These are phyloP conservation scores for Prunus dulcis DNA, from an alignment of 306 rosid genomes.

Conservation along the genomic window DNA sequence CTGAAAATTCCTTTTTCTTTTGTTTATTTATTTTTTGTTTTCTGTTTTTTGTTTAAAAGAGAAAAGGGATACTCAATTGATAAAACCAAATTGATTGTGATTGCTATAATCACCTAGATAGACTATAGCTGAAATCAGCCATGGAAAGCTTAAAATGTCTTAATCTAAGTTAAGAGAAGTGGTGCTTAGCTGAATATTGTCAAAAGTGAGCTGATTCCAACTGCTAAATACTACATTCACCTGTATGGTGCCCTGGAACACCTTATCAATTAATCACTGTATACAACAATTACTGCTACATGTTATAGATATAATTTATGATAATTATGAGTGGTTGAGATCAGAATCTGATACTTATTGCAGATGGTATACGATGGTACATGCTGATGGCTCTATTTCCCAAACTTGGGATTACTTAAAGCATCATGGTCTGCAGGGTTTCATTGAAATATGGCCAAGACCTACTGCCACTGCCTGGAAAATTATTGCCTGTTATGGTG, in stretches of 20 bases:
- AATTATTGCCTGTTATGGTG: conserved; percentile 58
- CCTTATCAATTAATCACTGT: not conserved
- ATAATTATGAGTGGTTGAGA: not conserved
- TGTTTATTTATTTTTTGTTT: no score
- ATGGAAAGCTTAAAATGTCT: no score
- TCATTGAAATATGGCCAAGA: conserved; percentile 62
- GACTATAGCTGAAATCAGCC: no score
- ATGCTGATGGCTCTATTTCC: conserved; percentile 68
- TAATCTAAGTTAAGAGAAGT: no score
- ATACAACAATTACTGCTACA: not conserved
- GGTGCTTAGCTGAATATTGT: no score
- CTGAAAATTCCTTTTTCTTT: no score
- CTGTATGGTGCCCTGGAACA: not conserved
- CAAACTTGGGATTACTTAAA: conserved; percentile 47
- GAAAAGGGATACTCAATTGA: no score
- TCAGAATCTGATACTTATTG: conserved; percentile 17
- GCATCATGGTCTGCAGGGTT: conserved; percentile 43
- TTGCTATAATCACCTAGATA: no score
- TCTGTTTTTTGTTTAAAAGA: no score
- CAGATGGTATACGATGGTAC: conserved; percentile 97
- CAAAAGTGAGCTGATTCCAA: not conserved
- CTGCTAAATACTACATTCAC: no score
- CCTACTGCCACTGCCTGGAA: conserved; percentile 67
- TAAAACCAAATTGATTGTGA: no score
- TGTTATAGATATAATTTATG: not conserved